These are phyloP conservation scores for Meredithiella fracta DNA, from an alignment of 2,329 filamentous ascomycete species.

Conservation along the genomic window DNA sequence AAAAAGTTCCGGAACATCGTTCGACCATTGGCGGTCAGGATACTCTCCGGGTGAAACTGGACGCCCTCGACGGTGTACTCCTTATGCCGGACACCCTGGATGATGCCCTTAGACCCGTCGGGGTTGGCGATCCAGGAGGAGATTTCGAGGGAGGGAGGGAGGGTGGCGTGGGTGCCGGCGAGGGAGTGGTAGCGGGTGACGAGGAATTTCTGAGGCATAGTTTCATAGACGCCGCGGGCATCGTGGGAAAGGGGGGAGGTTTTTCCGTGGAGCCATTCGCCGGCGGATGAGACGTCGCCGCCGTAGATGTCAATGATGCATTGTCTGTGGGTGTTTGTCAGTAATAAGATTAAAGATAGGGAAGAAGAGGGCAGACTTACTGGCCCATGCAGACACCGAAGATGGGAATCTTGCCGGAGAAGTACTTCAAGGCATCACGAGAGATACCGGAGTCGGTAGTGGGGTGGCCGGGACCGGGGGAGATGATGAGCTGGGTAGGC, in stretches of 20 bases:
- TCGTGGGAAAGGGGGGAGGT: conserved; percentile 85
- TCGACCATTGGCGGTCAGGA: conserved; percentile 75
- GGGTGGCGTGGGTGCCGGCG: conserved; percentile 73
- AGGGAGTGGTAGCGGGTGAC: conserved; percentile 95
- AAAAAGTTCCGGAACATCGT: conserved; percentile 89
- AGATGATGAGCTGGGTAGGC: conserved; percentile 87
- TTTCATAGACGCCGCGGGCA: conserved; percentile 74
- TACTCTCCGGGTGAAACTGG: conserved; percentile 96
- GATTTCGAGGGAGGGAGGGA: conserved; percentile 74
- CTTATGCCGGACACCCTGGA: conserved; percentile 94
- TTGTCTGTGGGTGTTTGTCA: conserved; percentile 37
- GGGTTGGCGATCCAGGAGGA: conserved; percentile 73
- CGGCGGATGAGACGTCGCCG: conserved; percentile 77
- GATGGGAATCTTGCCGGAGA: conserved; percentile 85
- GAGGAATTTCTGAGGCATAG: conserved; percentile 62
- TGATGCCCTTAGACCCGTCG: conserved; percentile 66
- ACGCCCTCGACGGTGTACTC: conserved; percentile 84
- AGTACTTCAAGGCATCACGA: conserved; percentile 77
- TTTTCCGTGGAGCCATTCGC: conserved; percentile 94
- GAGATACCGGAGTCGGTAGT: conserved; percentile 83
- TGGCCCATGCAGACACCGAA: conserved; percentile 98
- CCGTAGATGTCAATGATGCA: conserved; percentile 93
- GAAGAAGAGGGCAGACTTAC: conserved; percentile 31
- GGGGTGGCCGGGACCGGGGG: conserved; percentile 88
- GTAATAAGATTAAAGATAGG: not conserved